Evolutionary conservation across 2,329 filamentous ascomycete species (phyloP), one percentile per base, ranked within the genome.

Genomic region (Intubia oerlemansii): DNA sequence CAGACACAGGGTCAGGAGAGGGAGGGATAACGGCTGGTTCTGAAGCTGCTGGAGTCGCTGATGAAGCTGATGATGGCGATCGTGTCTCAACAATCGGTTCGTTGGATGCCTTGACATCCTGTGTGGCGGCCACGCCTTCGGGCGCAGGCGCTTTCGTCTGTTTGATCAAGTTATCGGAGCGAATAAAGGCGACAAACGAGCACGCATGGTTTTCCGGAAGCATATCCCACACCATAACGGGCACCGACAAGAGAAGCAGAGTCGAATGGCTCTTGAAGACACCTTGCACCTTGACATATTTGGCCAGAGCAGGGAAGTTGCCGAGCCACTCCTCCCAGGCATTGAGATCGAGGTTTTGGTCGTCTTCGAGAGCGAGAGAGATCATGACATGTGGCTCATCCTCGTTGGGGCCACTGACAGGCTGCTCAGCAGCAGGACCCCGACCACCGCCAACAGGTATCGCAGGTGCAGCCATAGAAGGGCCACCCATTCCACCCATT

Each of bases 201-300:
- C 60, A 64, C 1, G 64, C 64, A 16, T 53, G 56, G 29, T 67
- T 53, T 20, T 68, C 62, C 0, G 64, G 64, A 0, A 70, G 48
- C 24, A 69, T 45, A 36, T 68, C 59, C 65, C 65, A 70, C 4
- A 69, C 49, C 45, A 62, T 61, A 9, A 69, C 57, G 0, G 65
- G 65, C 41, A 70, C 50, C 0, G 65, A 69, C 3, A 69, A 44
- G 6, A 69, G 44, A 5, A 70, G 50, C 24, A 69, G 44, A 0
- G 60, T 69, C 1, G 65, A 69, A 38, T 68, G 62, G 28, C 64
- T 69, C 39, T 65, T 66, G 44, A 68, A 70, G 1, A 67, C 54
- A 7, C 62, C 64, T 38, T 70, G 63, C 5, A 70, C 56, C 39
- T 66, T 66, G 43, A 66, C 62, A 36, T 66, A 62, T 37, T 62